Evolutionary conservation across 177 flowering plant species (phyloP).

Genomic region (Tripterygium wilfordii): DNA sequence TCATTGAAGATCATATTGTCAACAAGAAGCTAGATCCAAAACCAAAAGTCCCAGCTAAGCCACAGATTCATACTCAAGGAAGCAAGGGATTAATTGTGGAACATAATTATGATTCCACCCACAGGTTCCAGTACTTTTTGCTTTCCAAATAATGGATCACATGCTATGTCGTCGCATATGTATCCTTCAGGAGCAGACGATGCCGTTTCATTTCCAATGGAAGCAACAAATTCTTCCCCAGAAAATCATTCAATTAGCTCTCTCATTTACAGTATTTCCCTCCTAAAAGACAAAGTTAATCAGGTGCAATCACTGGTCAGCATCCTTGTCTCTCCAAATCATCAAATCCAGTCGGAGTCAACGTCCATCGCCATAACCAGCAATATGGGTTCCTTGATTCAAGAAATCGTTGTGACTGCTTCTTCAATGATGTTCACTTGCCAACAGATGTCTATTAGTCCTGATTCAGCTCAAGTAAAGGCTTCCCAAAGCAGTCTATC

Average conservation of each 20-base stretch:
- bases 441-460: slow-evolving; percentile 42
- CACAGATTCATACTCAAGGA: no score
- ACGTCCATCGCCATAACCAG: slow-evolving; percentile 30
- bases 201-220: slow-evolving; percentile 14
- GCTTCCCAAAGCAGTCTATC: neutral
- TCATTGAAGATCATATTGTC: no score
- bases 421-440: slow-evolving; percentile 68
- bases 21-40: no score
- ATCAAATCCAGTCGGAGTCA: slow-evolving; percentile 16
- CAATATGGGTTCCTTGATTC: slow-evolving; percentile 41
- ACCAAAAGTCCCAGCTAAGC: no score
- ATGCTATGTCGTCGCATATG: slow-evolving; percentile 14
- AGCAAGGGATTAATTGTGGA: no score
- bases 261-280: slow-evolving; percentile 43
- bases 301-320: slow-evolving; percentile 46
- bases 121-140: slow-evolving; percentile 7
- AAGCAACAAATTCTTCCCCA: neutral
- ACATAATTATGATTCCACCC: no score
- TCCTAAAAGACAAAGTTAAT: slow-evolving; percentile 55
- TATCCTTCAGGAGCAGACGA: slow-evolving; percentile 16
- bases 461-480: slow-evolving; percentile 4
- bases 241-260: slow-evolving; percentile 21
- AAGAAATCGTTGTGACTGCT: slow-evolving; percentile 56
- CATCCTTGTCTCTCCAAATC: slow-evolving; percentile 24
- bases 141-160: slow-evolving; percentile 18